These are phyloP conservation scores for Iris pallida DNA, from an alignment of 116 monocot species.

Conservation along the genomic window DNA sequence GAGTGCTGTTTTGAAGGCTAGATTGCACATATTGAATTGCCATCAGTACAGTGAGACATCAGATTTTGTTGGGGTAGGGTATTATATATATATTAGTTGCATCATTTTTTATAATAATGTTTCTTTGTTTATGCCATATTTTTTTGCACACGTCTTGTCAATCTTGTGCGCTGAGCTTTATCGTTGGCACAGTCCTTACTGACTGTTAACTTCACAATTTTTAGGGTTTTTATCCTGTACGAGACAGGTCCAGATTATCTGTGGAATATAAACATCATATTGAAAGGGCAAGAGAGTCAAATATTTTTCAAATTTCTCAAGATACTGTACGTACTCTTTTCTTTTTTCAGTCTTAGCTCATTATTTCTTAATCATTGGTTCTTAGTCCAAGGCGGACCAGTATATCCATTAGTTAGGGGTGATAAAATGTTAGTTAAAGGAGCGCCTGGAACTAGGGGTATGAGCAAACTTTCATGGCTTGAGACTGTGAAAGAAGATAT, in stretches of 20 bases:
- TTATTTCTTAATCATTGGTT: not conserved
- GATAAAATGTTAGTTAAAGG: too few relatives aligned
- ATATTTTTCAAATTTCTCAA: constrained; percentile 27
- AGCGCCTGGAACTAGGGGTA: too few relatives aligned
- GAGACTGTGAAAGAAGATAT: too few relatives aligned
- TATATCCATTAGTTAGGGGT: too few relatives aligned
- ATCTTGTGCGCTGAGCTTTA: too few relatives aligned
- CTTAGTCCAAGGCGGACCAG: too few relatives aligned
- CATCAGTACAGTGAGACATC: constrained; percentile 95
- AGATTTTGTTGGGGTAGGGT: constrained; percentile 83
- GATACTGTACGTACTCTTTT: constrained; percentile 39
- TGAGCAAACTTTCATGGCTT: too few relatives aligned
- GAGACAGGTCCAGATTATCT: constrained; percentile 61
- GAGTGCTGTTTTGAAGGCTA: constrained; percentile 42
- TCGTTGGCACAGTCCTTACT: not conserved
- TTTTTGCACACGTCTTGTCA: not conserved
- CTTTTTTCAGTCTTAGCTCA: not conserved
- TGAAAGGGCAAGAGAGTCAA: constrained; percentile 34
- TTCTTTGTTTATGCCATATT: not conserved
- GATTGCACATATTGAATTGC: constrained; percentile 83
- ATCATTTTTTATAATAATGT: not conserved
- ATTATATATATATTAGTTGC: not conserved
- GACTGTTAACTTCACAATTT: constrained; percentile 2
- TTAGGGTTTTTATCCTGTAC: constrained; percentile 86
- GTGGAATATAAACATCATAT: constrained; percentile 47